A percentile compares a stretch with the other conserved stretches of the same genome.
Conservation (phyloP, 176 grass and related monocot genomes). For the Phyllostachys edulis region DNA sequence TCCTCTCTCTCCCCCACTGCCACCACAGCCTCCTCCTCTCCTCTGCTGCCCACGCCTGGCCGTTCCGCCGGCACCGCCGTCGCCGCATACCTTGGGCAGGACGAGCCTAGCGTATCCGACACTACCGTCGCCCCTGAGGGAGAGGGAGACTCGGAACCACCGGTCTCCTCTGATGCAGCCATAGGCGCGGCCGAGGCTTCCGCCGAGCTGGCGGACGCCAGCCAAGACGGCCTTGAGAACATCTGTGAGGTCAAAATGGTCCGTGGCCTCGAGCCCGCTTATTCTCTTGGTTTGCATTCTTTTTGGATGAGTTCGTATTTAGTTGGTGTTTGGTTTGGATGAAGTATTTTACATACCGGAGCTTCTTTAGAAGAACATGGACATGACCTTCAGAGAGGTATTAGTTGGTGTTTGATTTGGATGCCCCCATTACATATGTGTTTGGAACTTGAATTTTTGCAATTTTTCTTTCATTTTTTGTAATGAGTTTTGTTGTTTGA, state of each 20-base stretch:
- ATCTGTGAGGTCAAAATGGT: slow-evolving; percentile 66
- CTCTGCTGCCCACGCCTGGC: neutral
- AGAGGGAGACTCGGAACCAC: slow-evolving; percentile 9
- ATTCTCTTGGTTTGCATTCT: neutral
- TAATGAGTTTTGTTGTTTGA: too few relatives aligned
- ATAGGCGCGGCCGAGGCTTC: slow-evolving; percentile 6
- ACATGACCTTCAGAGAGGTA: slow-evolving; percentile 93
- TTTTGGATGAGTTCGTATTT: neutral
- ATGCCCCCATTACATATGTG: too few relatives aligned
- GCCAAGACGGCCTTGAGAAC: slow-evolving; percentile 57
- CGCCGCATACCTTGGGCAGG: slow-evolving; percentile 34
- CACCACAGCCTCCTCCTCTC: slow-evolving; percentile 16
- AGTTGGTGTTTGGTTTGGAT: slow-evolving; percentile 25
- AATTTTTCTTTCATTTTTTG: too few relatives aligned
- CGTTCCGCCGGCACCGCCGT: neutral
- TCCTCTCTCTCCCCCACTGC: neutral
- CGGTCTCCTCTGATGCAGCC: slow-evolving; percentile 22
- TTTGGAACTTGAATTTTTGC: too few relatives aligned
- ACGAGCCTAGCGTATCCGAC: slow-evolving; percentile 40
- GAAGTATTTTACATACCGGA: slow-evolving; percentile 53
- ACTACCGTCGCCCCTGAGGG: neutral
- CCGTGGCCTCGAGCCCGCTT: neutral
- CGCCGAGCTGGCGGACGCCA: slow-evolving; percentile 45
- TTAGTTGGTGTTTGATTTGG: too few relatives aligned
- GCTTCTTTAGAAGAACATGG: slow-evolving; percentile 83